These are phyloP conservation scores for Chlamydomonas sphaeroides DNA, from an alignment of 139 green algal genomes.

Conservation along the genomic window DNA sequence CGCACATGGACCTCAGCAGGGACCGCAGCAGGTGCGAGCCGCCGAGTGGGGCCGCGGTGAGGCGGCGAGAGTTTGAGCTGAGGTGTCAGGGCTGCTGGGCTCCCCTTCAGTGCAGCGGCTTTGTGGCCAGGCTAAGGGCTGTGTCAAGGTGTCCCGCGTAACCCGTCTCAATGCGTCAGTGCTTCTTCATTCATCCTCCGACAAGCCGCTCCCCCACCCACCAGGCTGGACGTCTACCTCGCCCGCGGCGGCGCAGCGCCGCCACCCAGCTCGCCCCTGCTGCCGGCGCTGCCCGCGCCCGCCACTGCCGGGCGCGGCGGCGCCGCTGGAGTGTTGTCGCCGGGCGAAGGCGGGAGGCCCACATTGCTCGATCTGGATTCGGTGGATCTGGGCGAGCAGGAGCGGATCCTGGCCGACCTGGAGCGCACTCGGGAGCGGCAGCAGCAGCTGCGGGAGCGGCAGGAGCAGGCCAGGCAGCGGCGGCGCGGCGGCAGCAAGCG, in stretches of 20 bases:
- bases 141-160: too few relatives aligned
- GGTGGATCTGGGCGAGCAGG: slow-evolving; percentile 60
- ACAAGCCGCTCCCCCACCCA: neutral
- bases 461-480: neutral
- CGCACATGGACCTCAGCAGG: slow-evolving; percentile 76
- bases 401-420: slow-evolving; percentile 44
- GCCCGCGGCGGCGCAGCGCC: neutral
- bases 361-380: slow-evolving; percentile 54
- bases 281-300: neutral
- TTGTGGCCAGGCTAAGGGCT: neutral
- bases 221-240: slow-evolving; percentile 64
- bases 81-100: neutral
- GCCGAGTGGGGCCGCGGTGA: neutral
- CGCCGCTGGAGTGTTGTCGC: neutral
- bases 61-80: neutral
- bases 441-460: neutral
- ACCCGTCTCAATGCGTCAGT: too few relatives aligned
- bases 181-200: neutral
- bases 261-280: neutral
- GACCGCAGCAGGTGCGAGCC: slow-evolving; percentile 45
- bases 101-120: too few relatives aligned
- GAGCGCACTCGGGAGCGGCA: neutral
- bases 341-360: too few relatives aligned
- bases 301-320: neutral
- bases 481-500: neutral